phyloP scores from a whole-genome alignment of 805 yeast species.

The Monosporozyma solicola region DNA sequence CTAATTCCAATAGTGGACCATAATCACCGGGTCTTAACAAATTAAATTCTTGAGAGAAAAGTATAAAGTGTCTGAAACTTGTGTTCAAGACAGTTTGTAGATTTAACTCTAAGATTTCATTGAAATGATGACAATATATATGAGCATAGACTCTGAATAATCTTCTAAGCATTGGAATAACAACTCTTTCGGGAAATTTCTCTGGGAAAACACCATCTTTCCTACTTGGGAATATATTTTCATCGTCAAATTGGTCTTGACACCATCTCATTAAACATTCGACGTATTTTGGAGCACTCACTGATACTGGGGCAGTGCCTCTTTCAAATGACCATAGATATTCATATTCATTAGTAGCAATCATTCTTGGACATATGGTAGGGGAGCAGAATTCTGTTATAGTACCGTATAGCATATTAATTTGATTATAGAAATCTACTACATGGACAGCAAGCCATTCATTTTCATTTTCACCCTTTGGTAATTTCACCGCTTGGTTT shows the following conservation, averaged over 20 bases:
- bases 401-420: conserved; percentile 92
- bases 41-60: conserved; percentile 77
- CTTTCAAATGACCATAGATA: conserved; percentile 89
- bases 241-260: conserved; percentile 87
- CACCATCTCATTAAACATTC: conserved; percentile 93
- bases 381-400: conserved; percentile 97
- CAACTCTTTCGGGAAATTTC: conserved; percentile 59
- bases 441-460: conserved; percentile 98
- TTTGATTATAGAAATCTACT: conserved; percentile 94
- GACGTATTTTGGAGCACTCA: conserved; percentile 91
- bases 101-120: conserved; percentile 86
- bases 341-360: conserved; percentile 94
- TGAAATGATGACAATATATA: conserved; percentile 95
- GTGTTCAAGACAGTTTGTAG: conserved; percentile 90
- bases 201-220: conserved; percentile 88
- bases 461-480: conserved; percentile 81
- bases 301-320: conserved; percentile 64
- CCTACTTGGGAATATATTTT: conserved; percentile 79
- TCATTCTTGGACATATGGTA: conserved; percentile 90
- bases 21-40: conserved; percentile 72
- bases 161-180: conserved; percentile 82
- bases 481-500: conserved; percentile 87
- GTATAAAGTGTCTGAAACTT: conserved; percentile 84
- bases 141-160: conserved; percentile 93
- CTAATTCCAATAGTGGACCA: conserved; percentile 87